These are phyloP conservation scores for Venustampulla echinocandica DNA, from an alignment of 495 filamentous ascomycete species.

Conservation along the genomic window DNA sequence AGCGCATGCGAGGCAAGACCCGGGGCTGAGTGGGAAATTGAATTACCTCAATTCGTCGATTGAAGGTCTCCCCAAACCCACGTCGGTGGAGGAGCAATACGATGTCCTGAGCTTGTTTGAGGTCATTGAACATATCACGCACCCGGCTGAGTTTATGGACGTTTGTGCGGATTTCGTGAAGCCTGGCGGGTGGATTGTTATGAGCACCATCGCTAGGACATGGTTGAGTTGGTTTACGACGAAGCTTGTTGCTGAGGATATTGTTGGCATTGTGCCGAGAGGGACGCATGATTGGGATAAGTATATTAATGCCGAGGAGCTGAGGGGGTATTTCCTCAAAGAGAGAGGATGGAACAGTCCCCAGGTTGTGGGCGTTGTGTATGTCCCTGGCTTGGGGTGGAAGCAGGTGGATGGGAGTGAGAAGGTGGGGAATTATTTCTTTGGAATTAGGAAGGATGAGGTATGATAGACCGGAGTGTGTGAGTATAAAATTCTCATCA, in stretches of 20 bases:
- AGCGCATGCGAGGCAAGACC: constrained; percentile 62
- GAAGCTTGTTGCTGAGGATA: constrained; percentile 84
- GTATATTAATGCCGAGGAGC: constrained; percentile 81
- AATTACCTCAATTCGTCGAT: constrained; percentile 54
- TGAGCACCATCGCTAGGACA: constrained; percentile 84
- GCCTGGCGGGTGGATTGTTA: constrained; percentile 86
- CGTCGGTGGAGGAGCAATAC: constrained; percentile 36
- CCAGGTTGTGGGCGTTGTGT: constrained; percentile 74
- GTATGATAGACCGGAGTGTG: background rate
- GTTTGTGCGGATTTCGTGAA: constrained; percentile 61
- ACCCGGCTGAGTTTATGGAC: constrained; percentile 61
- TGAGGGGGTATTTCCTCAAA: constrained; percentile 48
- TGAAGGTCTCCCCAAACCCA: constrained; percentile 50
- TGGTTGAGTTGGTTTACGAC: constrained; percentile 84
- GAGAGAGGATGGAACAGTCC: constrained; percentile 45
- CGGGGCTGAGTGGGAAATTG: constrained; percentile 48
- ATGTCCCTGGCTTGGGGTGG: constrained; percentile 89
- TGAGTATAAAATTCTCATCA: no score
- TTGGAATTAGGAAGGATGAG: constrained; percentile 61
- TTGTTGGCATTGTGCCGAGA: constrained; percentile 76
- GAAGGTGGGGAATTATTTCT: constrained; percentile 93
- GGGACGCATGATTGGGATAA: constrained; percentile 95
- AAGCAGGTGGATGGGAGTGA: constrained; percentile 74
- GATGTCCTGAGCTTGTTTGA: constrained; percentile 87
- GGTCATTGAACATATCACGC: constrained; percentile 83